A percentile compares a stretch with the other conserved stretches of the same genome.
Evolutionary conservation across 768 basidiomycete genomes (phyloP).

Genomic region (Mrakia gelida): DNA sequence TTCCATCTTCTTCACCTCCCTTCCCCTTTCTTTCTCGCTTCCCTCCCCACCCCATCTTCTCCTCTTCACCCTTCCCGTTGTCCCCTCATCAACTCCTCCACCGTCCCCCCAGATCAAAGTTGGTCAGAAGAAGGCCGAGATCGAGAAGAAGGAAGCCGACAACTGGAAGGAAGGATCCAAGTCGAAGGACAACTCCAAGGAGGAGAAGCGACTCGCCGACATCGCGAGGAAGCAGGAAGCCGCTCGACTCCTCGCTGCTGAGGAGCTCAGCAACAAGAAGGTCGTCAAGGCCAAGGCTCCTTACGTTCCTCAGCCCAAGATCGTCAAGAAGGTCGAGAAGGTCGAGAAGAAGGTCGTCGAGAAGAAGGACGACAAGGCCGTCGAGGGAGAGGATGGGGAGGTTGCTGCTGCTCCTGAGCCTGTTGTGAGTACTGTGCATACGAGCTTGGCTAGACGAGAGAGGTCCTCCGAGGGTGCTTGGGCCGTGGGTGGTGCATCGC

Average conservation of each 20-base stretch:
- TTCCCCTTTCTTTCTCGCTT: neutral
- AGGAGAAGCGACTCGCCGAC: slow-evolving; percentile 32
- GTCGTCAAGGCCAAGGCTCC: neutral
- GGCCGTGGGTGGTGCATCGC: too few species aligned
- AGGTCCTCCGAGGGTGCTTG: too few species aligned
- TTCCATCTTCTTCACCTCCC: neutral
- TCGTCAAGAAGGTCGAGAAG: slow-evolving; percentile 4
- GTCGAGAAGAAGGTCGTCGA: slow-evolving; percentile 19
- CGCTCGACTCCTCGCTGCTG: slow-evolving; percentile 29
- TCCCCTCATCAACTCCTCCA: too few species aligned
- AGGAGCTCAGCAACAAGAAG: slow-evolving; percentile 21
- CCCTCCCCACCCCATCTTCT: neutral
- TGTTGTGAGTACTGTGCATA: neutral
- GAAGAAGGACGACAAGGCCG: slow-evolving; percentile 45
- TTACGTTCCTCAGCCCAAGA: slow-evolving; percentile 4
- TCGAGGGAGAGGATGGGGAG: neutral
- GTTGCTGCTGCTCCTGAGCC: neutral
- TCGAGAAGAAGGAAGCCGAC: slow-evolving; percentile 30
- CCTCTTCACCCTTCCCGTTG: neutral
- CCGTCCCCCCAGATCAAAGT: slow-evolving; percentile 10
- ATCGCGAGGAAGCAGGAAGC: slow-evolving; percentile 29
- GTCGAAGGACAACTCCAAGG: slow-evolving; percentile 32
- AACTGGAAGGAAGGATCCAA: slow-evolving; percentile 31
- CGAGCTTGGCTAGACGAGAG: too few species aligned
- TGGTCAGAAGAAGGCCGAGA: slow-evolving; percentile 8